Evolutionary conservation across 2,329 filamentous ascomycete genomes (phyloP).

Genomic region (Hypoxylon sp.): DNA sequence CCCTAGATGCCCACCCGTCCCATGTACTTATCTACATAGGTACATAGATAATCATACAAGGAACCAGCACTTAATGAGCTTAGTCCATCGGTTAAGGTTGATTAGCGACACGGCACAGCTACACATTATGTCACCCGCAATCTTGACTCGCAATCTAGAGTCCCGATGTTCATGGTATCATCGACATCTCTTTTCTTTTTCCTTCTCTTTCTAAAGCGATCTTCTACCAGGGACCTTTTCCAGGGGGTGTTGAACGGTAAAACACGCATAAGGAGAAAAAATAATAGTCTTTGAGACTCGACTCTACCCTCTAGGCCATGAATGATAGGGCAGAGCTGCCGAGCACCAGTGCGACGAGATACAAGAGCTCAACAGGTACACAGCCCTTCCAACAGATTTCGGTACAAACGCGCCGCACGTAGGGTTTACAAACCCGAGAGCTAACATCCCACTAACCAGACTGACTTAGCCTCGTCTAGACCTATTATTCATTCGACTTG

Average conservation of each 20-base stretch:
- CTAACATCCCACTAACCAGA: constrained; percentile 9
- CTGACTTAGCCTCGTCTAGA: background rate
- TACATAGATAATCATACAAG: no score
- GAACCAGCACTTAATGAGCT: background rate
- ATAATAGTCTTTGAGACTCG: background rate
- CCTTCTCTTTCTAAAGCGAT: background rate
- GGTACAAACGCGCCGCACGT: constrained; percentile 24
- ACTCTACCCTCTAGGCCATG: no score
- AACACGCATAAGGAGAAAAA: constrained; percentile 13
- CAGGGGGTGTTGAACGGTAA: background rate
- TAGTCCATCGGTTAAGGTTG: background rate
- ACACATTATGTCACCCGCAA: background rate
- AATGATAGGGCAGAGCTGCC: constrained; percentile 3
- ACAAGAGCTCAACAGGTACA: background rate
- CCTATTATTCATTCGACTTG: background rate
- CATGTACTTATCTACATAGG: background rate
- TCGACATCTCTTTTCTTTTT: background rate
- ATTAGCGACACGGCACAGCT: background rate
- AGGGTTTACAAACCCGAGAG: constrained; percentile 37
- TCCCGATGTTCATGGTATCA: no score
- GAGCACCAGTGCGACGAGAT: constrained; percentile 23
- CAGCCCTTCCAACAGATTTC: background rate
- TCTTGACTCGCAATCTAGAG: no score
- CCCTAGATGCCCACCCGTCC: no score
- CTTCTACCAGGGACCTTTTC: background rate